Conservation (phyloP, 768 basidiomycete species). For the Boletales sp. region DNA sequence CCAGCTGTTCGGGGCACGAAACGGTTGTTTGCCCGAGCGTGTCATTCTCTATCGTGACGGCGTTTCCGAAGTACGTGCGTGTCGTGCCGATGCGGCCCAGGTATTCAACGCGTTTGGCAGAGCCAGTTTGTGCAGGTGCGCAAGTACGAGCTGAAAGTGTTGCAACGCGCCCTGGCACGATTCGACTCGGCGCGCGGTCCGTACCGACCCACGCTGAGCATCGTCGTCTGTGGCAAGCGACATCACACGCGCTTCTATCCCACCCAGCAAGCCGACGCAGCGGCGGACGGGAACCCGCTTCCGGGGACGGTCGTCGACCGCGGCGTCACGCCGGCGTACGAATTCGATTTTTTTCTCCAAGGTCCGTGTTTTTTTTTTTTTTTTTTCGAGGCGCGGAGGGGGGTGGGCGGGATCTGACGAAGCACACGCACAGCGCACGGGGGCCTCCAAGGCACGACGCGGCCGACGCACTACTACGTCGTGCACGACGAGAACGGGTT, state of each 20-base stretch:
- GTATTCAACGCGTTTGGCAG: constrained; percentile 14
- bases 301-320: constrained; percentile 56
- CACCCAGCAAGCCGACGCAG: constrained; percentile 35
- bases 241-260: constrained; percentile 58
- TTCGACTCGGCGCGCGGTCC: constrained; percentile 30
- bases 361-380: constrained; percentile 19
- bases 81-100: not conserved
- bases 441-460: constrained; percentile 42
- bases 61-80: constrained; percentile 62
- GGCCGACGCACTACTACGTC: constrained; percentile 54
- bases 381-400: not conserved
- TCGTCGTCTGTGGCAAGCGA: constrained; percentile 53
- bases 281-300: constrained; percentile 44
- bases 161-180: constrained; percentile 38
- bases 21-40: constrained; percentile 38
- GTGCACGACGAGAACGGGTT: constrained; percentile 52
- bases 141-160: constrained; percentile 37
- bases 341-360: constrained; percentile 55
- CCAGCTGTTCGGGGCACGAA: constrained; percentile 33
- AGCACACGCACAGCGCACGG: constrained; percentile 31
- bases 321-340: constrained; percentile 51
- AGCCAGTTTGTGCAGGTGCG: constrained; percentile 48
- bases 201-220: constrained; percentile 48
- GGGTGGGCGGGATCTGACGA: too few species aligned
- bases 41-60: constrained; percentile 62